Conservation (phyloP, 177 flowering plant species). For the Vitis hybrid region DNA sequence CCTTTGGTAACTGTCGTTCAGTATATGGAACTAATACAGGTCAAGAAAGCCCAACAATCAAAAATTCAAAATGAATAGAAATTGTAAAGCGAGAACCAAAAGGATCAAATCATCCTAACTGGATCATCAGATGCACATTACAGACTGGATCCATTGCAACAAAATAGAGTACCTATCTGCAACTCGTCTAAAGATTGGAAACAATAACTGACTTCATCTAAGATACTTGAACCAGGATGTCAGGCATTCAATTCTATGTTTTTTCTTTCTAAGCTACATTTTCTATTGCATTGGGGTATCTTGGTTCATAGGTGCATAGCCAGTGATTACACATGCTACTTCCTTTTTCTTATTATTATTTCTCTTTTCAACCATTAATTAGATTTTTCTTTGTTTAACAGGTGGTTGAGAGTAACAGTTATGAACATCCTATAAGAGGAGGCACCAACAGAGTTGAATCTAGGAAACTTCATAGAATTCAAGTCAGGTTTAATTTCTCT, state of each 20-base stretch:
- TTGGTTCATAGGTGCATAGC: not conserved
- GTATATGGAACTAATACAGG: too few relatives aligned
- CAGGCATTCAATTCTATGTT: not conserved
- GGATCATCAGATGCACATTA: not conserved
- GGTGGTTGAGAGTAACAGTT: too few relatives aligned
- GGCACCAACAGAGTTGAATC: too few relatives aligned
- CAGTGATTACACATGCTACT: too few relatives aligned
- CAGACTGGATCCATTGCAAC: too few relatives aligned
- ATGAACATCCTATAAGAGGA: too few relatives aligned
- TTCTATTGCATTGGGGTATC: not conserved
- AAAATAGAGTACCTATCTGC: not conserved
- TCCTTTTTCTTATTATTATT: not conserved
- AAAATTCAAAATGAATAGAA: not conserved
- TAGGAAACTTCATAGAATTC: too few relatives aligned
- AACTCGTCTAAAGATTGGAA: not conserved
- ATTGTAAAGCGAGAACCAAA: not conserved
- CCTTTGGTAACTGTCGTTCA: too few relatives aligned
- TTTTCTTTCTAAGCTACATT: not conserved
- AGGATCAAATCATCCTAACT: not conserved
- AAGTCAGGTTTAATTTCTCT: too few relatives aligned
- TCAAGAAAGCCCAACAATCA: not conserved
- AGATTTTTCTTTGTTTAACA: too few relatives aligned
- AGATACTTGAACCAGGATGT: not conserved
- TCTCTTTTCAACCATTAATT: too few relatives aligned
- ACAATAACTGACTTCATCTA: not conserved